Evolutionary conservation across 495 filamentous ascomycete genomes (phyloP).

Genomic region (Thozetella sp.): DNA sequence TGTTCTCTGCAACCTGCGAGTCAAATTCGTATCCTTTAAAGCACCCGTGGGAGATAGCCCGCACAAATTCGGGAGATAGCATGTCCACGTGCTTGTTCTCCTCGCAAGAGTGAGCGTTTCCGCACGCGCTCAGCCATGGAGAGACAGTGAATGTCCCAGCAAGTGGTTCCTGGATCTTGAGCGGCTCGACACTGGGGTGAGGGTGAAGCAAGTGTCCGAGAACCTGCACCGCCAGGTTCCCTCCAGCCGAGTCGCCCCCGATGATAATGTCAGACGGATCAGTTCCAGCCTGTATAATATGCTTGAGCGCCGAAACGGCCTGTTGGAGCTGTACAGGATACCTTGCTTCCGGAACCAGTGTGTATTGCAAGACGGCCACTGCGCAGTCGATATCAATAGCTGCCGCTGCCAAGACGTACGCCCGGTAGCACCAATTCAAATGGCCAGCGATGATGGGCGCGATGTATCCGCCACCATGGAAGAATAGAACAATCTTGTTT

Average conservation of each 20-base stretch:
- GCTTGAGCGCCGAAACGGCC: slow-evolving; percentile 21
- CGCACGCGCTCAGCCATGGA: slow-evolving; percentile 19
- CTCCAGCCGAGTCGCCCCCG: slow-evolving; percentile 33
- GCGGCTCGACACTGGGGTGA: slow-evolving; percentile 11
- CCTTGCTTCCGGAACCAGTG: slow-evolving; percentile 20
- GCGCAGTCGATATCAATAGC: slow-evolving; percentile 19
- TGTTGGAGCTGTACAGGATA: slow-evolving; percentile 28
- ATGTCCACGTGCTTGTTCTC: slow-evolving; percentile 28
- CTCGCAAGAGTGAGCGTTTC: slow-evolving; percentile 5
- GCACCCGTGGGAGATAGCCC: too few relatives aligned
- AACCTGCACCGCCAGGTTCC: slow-evolving; percentile 25
- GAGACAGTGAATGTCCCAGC: slow-evolving; percentile 27
- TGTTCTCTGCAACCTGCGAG: too few relatives aligned
- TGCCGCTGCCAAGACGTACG: slow-evolving; percentile 19
- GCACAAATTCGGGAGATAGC: slow-evolving; percentile 12
- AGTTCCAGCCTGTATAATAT: slow-evolving; percentile 19
- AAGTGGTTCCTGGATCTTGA: slow-evolving; percentile 14
- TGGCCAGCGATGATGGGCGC: slow-evolving; percentile 18
- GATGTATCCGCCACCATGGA: slow-evolving; percentile 34
- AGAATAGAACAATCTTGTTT: slow-evolving; percentile 29
- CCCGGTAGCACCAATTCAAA: slow-evolving; percentile 23
- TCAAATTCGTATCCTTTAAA: too few relatives aligned
- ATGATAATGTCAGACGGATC: slow-evolving; percentile 20
- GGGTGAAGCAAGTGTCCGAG: slow-evolving; percentile 26
- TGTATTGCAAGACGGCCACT: slow-evolving; percentile 31